Base-by-base conservation (phyloP, 805 yeast genomes). In the Wickerhamomyces subpelliculosus region DNA sequence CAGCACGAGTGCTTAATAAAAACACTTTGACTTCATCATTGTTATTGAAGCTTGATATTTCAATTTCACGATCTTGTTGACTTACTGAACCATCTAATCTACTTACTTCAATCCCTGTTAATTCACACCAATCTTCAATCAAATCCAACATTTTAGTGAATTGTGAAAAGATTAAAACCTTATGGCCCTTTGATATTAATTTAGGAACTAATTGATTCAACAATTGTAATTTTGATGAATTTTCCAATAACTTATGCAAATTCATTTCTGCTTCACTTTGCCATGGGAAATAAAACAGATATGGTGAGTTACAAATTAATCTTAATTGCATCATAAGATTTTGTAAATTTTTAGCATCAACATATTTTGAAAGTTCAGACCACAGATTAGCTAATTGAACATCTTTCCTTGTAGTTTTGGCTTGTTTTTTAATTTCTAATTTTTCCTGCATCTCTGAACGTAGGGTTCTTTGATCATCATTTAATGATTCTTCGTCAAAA, bases 1-100 rank as follows among this genome's bases (percentile, higher is more conserved):
- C 98, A 1, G 97, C 90, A 44, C 97, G 69, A 0, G 98, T 93
- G 12, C 95, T 83, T 12, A 93, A 66, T 36, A 93, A 58, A 46
- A 90, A 90, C 1, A 88, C 68, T 21, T 65, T 60, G 12, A 51
- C 57, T 12, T 57, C 57, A 2, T 54, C 57, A 21, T 53, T 55
- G 19, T 62, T 51, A 23, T 57, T 54, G 36, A 62, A 93, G n/a
- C n/a, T 5, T 54, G 54, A 2, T 66, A 90, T 84, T 47, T 78
- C 74, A 10, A 59, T 68, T 41, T 81, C 78, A 41, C 98, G 70
- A 6, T 75, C 80, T 1, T 57, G 72, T 47, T 84, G 89, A 27
- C 70, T 54, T 3, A 81, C 75, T 11, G 79, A 62, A 0, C 98
- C 98, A 54, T 88, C 96, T 17, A 87, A 72, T 41, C 94, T 69